phyloP scores from a whole-genome alignment of 2,329 filamentous ascomycete species.

The Lecanosticta acicola region DNA sequence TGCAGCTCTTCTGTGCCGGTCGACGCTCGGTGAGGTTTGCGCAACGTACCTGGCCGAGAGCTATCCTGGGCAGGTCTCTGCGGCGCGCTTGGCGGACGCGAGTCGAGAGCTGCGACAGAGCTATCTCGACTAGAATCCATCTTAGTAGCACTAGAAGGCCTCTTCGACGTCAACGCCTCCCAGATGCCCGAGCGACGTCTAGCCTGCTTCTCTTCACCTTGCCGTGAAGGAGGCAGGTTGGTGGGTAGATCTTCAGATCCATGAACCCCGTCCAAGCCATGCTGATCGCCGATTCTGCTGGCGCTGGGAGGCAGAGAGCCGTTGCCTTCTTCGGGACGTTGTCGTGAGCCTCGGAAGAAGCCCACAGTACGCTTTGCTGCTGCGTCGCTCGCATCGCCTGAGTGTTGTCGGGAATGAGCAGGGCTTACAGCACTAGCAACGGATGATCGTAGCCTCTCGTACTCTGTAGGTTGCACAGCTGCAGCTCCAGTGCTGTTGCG shows the following conservation, averaged over 20 bases:
- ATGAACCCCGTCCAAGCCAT: constrained; percentile 18
- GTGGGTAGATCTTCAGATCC: constrained; percentile 1
- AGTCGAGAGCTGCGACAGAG: constrained; percentile 4
- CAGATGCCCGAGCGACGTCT: constrained; percentile 21
- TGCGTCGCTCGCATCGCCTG: constrained; percentile 7
- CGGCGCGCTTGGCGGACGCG: not conserved
- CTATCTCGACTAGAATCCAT: constrained; percentile 8
- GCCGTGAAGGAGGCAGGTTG: constrained; percentile 3
- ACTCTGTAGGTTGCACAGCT: constrained; percentile 19
- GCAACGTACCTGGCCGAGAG: constrained; percentile 18
- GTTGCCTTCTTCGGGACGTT: not conserved
- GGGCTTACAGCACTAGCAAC: constrained; percentile 5
- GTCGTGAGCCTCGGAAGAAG: constrained; percentile 18
- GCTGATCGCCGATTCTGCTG: constrained; percentile 15
- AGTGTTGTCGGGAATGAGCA: constrained; percentile 4
- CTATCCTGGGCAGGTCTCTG: not conserved
- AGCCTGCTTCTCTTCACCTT: constrained; percentile 11
- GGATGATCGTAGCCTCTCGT: constrained; percentile 21
- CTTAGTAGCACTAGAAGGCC: constrained; percentile 11
- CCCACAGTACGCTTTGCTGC: constrained; percentile 15
- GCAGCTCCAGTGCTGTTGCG: constrained; percentile 15
- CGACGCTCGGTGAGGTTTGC: constrained; percentile 29
- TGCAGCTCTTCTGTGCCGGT: constrained; percentile 21
- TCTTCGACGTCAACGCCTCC: constrained; percentile 16
- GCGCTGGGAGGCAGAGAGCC: constrained; percentile 1